These are phyloP conservation scores for Metarhizium sp. DNA, from an alignment of 2,329 filamentous ascomycete species.

Conservation along the genomic window DNA sequence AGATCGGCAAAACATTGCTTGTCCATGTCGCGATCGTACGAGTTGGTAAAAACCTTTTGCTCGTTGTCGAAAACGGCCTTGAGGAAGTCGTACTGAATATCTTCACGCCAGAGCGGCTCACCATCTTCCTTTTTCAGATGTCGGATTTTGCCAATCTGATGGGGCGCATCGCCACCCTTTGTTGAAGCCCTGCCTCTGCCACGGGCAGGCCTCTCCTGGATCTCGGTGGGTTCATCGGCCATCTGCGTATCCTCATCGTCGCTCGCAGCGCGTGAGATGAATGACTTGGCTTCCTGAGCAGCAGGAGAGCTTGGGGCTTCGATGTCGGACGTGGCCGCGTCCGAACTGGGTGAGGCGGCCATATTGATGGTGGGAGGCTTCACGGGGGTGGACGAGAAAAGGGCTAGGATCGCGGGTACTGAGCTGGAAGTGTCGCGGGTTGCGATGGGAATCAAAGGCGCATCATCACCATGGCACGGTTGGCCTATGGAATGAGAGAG, in stretches of 20 bases:
- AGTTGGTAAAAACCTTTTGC: slow-evolving; percentile 74
- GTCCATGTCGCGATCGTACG: slow-evolving; percentile 59
- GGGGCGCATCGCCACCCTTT: slow-evolving; percentile 23
- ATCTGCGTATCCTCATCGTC: slow-evolving; percentile 39
- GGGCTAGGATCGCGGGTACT: slow-evolving; percentile 1
- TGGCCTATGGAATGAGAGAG: background rate
- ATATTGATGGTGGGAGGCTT: slow-evolving; percentile 12
- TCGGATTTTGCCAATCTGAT: slow-evolving; percentile 58
- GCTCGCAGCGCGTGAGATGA: slow-evolving; percentile 32
- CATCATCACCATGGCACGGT: slow-evolving; percentile 8
- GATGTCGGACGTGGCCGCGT: slow-evolving; percentile 33
- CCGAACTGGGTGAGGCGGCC: slow-evolving; percentile 31
- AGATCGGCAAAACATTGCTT: slow-evolving; percentile 85
- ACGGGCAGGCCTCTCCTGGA: slow-evolving; percentile 28
- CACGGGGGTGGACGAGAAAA: background rate
- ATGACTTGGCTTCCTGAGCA: slow-evolving; percentile 33
- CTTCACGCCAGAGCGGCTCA: slow-evolving; percentile 75
- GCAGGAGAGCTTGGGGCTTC: slow-evolving; percentile 38
- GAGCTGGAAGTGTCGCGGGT: background rate
- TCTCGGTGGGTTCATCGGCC: slow-evolving; percentile 33
- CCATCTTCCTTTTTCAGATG: slow-evolving; percentile 86
- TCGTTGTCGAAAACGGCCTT: slow-evolving; percentile 71
- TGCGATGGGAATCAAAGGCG: slow-evolving; percentile 9
- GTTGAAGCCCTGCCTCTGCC: slow-evolving; percentile 25
- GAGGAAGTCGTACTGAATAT: slow-evolving; percentile 84